Base-by-base conservation (phyloP, 768 basidiomycete species). In the Lentinula edodes region DNA sequence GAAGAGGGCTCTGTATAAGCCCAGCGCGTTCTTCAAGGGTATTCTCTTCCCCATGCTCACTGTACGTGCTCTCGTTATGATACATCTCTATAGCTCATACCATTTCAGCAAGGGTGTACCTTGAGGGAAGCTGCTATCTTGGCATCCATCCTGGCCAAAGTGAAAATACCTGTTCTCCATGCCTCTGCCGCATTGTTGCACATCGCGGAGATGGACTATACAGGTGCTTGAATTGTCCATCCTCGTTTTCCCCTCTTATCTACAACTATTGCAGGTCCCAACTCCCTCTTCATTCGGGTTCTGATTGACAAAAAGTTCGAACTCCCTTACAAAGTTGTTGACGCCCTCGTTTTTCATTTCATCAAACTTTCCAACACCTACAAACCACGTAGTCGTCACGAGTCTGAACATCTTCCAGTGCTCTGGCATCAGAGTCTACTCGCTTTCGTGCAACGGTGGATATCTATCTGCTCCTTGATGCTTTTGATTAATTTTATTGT, bases 301-400 rank as follows among this genome's bases (percentile, higher is more conserved):
- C 79, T 99, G 35, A 78, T 98, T 52, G 97, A 99, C 78, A 99
- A 99, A 76, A 99, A 99, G 72, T 92, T 95, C 71, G 93, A 97
- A 63, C 78, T 99, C 34, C 97, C 97, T 0, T 99, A 95, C 81
- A 96, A 98, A 76, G 96, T 97, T 32, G 86, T 99, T 57, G 97
- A 99, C 70, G 91, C 93, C 2, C 85, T 99, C 62, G 95, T 98
- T 13, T 96, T 97, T 80, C 97, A 99, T 77, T 99, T 97, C 72
- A 94, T 98, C 68, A 89, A 95, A 23, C 86, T 98, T 46, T 94
- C 95, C 23, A 96, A 97, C 72, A 88, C 87, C 12, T 91, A 93
- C 75, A 92, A 89, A 74, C 86, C 85, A 48, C 85, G 81, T 61
- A 78, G 76, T 18, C 79, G 85, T 52, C 89, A 86, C 23, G 90